A percentile compares a stretch with the other conserved stretches of the same genome.
Conservation (phyloP, 2,329 filamentous ascomycete species). For the Colletotrichum sp. region DNA sequence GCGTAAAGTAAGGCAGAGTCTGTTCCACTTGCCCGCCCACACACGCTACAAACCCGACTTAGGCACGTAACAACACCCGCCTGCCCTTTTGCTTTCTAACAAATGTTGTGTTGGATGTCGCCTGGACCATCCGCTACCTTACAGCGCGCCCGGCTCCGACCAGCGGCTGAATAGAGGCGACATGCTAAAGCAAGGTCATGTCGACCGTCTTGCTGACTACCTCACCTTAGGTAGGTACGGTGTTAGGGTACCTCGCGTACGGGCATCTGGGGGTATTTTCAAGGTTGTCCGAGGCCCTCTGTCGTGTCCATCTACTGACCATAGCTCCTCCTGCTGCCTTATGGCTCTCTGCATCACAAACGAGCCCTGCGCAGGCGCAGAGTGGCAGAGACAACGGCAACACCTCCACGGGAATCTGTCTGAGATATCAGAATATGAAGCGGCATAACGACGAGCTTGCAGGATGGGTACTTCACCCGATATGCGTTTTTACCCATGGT, state of each 20-base stretch:
- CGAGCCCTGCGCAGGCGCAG: background rate
- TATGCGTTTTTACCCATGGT: background rate
- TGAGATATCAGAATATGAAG: background rate
- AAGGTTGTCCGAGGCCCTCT: background rate
- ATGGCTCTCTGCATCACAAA: background rate
- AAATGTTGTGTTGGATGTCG: background rate
- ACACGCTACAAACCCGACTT: background rate
- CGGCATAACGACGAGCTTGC: background rate
- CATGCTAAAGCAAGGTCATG: background rate
- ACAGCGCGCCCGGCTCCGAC: background rate
- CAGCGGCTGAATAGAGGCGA: background rate
- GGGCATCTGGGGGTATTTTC: background rate
- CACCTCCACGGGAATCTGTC: background rate
- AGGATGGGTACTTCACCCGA: slow-evolving; percentile 11
- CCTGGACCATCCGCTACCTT: background rate
- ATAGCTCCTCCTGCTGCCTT: background rate
- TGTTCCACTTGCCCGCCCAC: background rate
- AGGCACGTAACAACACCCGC: background rate
- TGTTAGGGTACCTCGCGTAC: background rate
- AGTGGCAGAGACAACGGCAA: background rate
- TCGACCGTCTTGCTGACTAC: background rate
- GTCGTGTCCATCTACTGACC: background rate
- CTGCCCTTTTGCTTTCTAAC: background rate
- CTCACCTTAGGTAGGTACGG: background rate
- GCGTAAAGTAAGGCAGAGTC: background rate